Base-by-base conservation (phyloP, 148 eudicot species). In the Nyssa sinensis region DNA sequence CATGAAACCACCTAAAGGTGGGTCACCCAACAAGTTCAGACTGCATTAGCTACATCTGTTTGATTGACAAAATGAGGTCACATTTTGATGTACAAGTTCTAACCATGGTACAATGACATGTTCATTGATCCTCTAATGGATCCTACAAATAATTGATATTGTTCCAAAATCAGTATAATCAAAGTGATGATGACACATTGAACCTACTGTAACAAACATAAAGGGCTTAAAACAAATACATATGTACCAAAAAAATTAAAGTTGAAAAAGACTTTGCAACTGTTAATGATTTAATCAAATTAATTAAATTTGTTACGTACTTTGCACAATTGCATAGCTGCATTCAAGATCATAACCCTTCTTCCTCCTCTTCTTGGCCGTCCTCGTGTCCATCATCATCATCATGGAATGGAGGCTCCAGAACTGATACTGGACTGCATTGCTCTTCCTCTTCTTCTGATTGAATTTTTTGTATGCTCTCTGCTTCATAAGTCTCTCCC, bases 351-450 rank as follows among this genome's bases (percentile, higher is more conserved):
- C 84, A 70, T 78, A 83, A 66, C 29, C 75, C 83, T 7, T 75
- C 83, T 11, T 71, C 60, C n/a, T 75, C 75, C 1, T 53, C 80
- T 6, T 67, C 81, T 32, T 69, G 75, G 14, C 51, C 70, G 37
- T 53, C 2, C 21, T 55, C 59, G 59, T 55, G 59, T 55, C 24
- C 87, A 39, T 86, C 90, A 30, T 79, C 83, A 4, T 89, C 95
- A 19, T 89, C 93, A 32, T 88, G 90, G 47, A 87, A 95, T 7
- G 85, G 95, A 21, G 93, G 88, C 65, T 91, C 98, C 64, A 94
- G 78, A 29, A 94, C 87, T 0, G 96, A 92, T 59, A 94, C 98
- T 0, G 98, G 98, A 47, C 98, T 94, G 62, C 83, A 86, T 59
- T 94, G 98, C 44, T 94, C 90, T 30, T 88, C 82, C 29, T 84